These are phyloP conservation scores for Aureobasidium sp. DNA, from an alignment of 2,329 filamentous ascomycete genomes.

Conservation along the genomic window DNA sequence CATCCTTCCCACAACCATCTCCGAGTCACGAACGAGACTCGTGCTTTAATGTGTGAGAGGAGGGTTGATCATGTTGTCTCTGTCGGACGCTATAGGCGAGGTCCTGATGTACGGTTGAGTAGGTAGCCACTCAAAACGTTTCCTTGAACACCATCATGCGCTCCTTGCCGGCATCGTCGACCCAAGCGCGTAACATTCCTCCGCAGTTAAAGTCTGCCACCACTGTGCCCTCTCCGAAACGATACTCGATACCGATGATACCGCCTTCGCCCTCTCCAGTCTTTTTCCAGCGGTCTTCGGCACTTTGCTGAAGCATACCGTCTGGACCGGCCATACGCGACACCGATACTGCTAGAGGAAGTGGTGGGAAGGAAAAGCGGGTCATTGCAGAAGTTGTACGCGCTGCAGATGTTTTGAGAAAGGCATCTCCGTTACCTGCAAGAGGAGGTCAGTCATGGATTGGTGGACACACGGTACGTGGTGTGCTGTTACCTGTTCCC, in stretches of 20 bases:
- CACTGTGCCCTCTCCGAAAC: slow-evolving; percentile 46
- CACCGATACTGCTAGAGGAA: slow-evolving; percentile 52
- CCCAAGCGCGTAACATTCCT: slow-evolving; percentile 80
- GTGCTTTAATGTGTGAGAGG: no score
- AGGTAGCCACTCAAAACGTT: slow-evolving; percentile 14
- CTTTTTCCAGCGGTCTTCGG: slow-evolving; percentile 63
- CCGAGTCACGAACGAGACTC: slow-evolving; percentile 6
- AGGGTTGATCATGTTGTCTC: no score
- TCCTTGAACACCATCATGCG: slow-evolving; percentile 55
- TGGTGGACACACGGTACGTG: neutral
- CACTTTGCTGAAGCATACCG: slow-evolving; percentile 68
- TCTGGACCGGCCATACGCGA: slow-evolving; percentile 59
- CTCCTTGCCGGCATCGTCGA: slow-evolving; percentile 54
- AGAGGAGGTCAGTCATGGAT: neutral
- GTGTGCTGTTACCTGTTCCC: slow-evolving; percentile 19
- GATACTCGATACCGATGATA: slow-evolving; percentile 71
- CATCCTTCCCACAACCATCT: neutral
- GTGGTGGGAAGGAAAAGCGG: slow-evolving; percentile 46
- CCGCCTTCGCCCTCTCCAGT: slow-evolving; percentile 78
- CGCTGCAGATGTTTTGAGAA: slow-evolving; percentile 64
- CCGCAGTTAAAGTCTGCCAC: slow-evolving; percentile 78
- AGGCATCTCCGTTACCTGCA: slow-evolving; percentile 76
- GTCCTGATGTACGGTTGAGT: neutral
- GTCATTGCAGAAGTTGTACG: slow-evolving; percentile 68
- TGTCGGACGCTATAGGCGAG: neutral